phyloP scores from a whole-genome alignment of 768 basidiomycete species.

The Ephemerocybe angulata region DNA sequence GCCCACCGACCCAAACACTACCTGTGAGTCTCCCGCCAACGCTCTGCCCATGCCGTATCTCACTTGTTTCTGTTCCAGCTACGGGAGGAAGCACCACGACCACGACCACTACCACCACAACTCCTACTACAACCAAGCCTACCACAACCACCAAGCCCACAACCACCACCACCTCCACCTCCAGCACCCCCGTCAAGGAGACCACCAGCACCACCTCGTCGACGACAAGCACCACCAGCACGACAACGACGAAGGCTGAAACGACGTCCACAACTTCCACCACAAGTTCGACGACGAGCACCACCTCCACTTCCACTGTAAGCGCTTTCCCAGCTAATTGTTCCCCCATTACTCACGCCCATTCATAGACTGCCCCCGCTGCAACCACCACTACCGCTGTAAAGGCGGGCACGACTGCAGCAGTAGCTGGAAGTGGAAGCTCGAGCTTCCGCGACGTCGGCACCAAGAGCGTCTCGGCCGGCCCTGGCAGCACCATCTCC shows the following conservation, averaged over 20 bases:
- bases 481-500: conserved; percentile 11
- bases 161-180: conserved; percentile 4
- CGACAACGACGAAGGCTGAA: conserved; percentile 14
- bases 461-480: conserved; percentile 1
- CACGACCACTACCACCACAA: conserved; percentile 1
- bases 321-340: neutral
- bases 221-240: conserved; percentile 10
- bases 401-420: too few relatives aligned
- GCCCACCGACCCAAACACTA: neutral
- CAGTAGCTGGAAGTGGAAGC: too few relatives aligned
- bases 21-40: neutral
- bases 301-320: neutral
- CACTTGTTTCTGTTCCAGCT: neutral
- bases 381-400: conserved; percentile 13
- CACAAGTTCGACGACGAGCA: conserved; percentile 7
- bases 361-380: conserved; percentile 13
- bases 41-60: too few relatives aligned
- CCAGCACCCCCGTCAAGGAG: conserved; percentile 14
- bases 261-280: conserved; percentile 12
- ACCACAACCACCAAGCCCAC: conserved; percentile 4
- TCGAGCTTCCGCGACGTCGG: conserved; percentile 5
- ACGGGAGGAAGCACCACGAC: conserved; percentile 4
- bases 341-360: neutral
- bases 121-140: conserved; percentile 5
- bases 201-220: conserved; percentile 12